phyloP scores from a whole-genome alignment of 169 alveolate genomes.

The Blepharisma undulans region DNA sequence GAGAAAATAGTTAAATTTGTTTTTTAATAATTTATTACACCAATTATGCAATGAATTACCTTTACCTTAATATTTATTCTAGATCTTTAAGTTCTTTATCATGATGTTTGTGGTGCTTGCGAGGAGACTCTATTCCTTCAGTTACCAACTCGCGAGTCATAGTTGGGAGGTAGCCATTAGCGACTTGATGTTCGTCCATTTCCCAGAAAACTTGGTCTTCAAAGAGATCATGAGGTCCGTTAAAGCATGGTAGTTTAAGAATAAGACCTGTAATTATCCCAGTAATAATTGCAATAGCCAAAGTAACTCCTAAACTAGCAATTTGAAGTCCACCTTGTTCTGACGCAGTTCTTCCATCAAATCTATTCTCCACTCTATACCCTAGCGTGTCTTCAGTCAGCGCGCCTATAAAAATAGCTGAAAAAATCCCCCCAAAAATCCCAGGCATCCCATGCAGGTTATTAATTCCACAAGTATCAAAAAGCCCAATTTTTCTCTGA shows the following conservation, averaged over 20 bases:
- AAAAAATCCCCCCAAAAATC: slow-evolving; percentile 52
- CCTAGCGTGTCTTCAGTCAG: neutral
- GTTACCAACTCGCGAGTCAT: neutral
- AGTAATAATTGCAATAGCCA: neutral
- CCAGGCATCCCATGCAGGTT: slow-evolving; percentile 83
- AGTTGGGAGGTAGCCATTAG: neutral
- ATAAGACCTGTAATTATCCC: slow-evolving; percentile 8
- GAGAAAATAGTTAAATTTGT: neutral
- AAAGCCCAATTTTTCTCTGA: slow-evolving; percentile 51
- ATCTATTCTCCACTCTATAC: neutral
- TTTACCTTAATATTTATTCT: neutral
- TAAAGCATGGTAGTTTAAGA: neutral
- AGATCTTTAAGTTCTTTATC: neutral
- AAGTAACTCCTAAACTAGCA: neutral
- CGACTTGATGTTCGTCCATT: neutral
- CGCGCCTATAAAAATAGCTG: slow-evolving; percentile 4
- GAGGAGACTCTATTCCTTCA: neutral
- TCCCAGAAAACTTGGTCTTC: neutral
- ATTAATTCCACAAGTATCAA: slow-evolving; percentile 78
- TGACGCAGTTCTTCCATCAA: neutral
- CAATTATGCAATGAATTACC: neutral
- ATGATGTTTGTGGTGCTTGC: neutral
- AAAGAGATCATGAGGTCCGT: neutral
- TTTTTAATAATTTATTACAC: neutral
- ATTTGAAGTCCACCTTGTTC: slow-evolving; percentile 26